A percentile compares a stretch with the other conserved stretches of the same genome.
phyloP scores from a whole-genome alignment of 2,329 filamentous ascomycete genomes.

The Cladophialophora bantiana region DNA sequence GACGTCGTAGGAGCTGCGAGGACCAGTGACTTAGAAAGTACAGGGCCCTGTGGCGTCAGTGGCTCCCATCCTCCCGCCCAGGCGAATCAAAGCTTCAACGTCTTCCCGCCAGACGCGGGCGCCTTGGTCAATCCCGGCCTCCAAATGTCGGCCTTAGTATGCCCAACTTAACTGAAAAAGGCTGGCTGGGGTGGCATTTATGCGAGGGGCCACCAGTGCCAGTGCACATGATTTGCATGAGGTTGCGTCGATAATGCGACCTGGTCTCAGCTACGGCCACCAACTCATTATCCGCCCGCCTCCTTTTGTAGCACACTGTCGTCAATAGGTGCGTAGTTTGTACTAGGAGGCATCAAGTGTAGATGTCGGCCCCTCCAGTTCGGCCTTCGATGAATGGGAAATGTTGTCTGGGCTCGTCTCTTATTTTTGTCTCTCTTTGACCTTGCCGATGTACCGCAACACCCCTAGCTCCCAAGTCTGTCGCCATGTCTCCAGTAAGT shows the following conservation, averaged over 20 bases:
- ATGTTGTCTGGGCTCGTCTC: neutral
- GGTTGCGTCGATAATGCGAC: neutral
- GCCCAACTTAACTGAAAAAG: neutral
- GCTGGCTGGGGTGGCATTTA: neutral
- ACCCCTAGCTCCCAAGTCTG: conserved; percentile 18
- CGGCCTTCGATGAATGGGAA: neutral
- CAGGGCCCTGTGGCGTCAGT: neutral
- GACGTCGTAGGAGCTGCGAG: neutral
- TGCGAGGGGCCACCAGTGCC: neutral
- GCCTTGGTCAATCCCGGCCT: neutral
- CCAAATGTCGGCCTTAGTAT: neutral
- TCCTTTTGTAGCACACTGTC: neutral
- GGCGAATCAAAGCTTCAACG: conserved; percentile 3
- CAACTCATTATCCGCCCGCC: too few species aligned
- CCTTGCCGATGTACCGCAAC: conserved; percentile 1
- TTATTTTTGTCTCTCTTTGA: conserved; percentile 1
- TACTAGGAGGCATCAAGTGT: neutral
- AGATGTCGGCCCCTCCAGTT: neutral
- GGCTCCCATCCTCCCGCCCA: neutral
- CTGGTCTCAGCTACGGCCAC: neutral
- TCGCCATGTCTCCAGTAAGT: conserved; percentile 15
- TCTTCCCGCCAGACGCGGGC: neutral
- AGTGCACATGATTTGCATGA: neutral
- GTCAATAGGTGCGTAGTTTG: neutral
- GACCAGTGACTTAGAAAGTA: too few species aligned